These are phyloP conservation scores for Colletotrichum zoysiae DNA, from an alignment of 2,329 filamentous ascomycete species.

Conservation along the genomic window DNA sequence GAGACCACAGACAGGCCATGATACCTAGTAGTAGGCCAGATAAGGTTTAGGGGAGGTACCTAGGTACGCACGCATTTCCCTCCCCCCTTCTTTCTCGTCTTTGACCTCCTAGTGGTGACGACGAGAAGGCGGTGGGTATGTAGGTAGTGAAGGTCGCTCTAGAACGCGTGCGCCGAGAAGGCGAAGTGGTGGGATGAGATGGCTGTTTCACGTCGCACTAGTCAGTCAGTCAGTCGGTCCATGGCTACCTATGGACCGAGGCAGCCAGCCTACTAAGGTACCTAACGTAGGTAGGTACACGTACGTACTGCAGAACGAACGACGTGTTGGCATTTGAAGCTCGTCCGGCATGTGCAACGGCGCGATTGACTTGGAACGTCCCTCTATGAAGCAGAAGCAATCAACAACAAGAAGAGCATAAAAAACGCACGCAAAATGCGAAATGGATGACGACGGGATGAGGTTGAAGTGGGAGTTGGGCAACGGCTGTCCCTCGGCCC, in stretches of 20 bases:
- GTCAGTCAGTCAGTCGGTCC: no score
- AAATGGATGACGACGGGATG: not conserved
- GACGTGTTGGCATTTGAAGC: not conserved
- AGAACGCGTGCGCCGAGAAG: constrained; percentile 20
- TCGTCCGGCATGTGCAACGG: not conserved
- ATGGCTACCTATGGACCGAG: constrained; percentile 5
- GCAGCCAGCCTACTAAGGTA: no score
- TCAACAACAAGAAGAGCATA: not conserved
- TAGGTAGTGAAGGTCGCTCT: constrained; percentile 7
- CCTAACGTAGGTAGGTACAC: no score
- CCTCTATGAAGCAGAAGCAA: not conserved
- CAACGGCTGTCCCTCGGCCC: constrained; percentile 15
- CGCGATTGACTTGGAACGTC: not conserved
- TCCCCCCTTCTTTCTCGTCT: not conserved
- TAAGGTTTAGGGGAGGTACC: constrained; percentile 15
- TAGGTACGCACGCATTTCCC: no score
- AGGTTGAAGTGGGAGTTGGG: constrained; percentile 10
- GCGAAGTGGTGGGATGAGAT: constrained; percentile 25
- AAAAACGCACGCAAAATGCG: not conserved
- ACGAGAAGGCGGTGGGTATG: not conserved
- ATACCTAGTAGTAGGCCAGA: not conserved
- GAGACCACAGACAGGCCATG: not conserved
- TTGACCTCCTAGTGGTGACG: constrained; percentile 15
- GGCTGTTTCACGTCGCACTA: constrained; percentile 35
- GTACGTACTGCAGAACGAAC: not conserved